Evolutionary conservation across 148 eudicot species (phyloP), one percentile per base, ranked within the genome.

Genomic region (Silene conica): DNA sequence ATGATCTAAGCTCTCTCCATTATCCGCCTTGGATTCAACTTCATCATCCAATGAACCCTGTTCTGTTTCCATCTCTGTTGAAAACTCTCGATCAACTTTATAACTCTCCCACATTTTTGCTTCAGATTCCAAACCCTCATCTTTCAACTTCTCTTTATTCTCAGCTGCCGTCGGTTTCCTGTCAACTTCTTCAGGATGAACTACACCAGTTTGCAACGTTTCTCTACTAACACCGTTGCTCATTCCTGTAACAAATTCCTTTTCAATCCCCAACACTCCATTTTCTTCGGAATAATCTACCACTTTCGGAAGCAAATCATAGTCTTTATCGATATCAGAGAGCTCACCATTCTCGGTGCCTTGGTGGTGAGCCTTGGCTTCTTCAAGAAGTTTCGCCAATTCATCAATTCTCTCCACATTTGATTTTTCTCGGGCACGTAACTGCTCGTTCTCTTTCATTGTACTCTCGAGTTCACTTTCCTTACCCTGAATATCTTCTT

Each of bases 101-200:
- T 87, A 87, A 69, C 86, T 89, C 69, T 93, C 96, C 97, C 97
- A 91, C 97, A 91, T 91, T 76, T 89, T 88, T 23, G 81, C 66
- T 50, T 88, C 93, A 69, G 80, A 82, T 74, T 87, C 91, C 62
- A 68, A 70, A 4, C 74, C 58, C 54, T 81, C 86, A 62, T 81
- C 84, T 64, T 69, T 86, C 19, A 62, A 80, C 75, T 74, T 79
- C 67, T 83, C 86, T 73, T 81, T 69, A 23, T 63, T 82, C 68
- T 80, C 83, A 5, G 60, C 57, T 10, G 69, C 80, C 13, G 77
- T 77, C 3, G 69, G 72, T 48, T 80, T 81, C 58, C 76, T 89
- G 70, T 88, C 83, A n/a, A 31, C 79, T 68, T 80, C 83, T 73
- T 85, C 81, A 18, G 28, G 75, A 45, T 59, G 21, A 61, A 41